Evolutionary conservation across 495 filamentous ascomycete genomes (phyloP).

Genomic region (Aspergillus cristatus): DNA sequence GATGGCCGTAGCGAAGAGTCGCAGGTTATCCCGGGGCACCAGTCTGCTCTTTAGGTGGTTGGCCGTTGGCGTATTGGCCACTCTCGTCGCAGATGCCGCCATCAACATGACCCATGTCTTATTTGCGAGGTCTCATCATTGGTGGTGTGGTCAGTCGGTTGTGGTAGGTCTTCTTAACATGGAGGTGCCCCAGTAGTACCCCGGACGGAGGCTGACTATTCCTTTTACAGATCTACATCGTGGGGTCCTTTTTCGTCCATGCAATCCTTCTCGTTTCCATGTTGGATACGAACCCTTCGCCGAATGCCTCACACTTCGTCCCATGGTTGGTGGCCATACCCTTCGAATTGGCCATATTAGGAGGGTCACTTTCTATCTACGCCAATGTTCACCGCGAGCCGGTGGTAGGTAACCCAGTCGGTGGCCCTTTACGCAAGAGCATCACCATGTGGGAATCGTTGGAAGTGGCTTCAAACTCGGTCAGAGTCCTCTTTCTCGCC

Average conservation of each 20-base stretch:
- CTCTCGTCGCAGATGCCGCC: slow-evolving; percentile 63
- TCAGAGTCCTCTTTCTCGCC: slow-evolving; percentile 52
- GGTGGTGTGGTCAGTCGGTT: slow-evolving; percentile 85
- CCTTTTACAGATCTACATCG: slow-evolving; percentile 60
- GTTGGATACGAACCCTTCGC: slow-evolving; percentile 67
- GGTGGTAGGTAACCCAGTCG: slow-evolving; percentile 43
- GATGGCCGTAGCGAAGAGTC: slow-evolving; percentile 20
- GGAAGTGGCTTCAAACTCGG: slow-evolving; percentile 48
- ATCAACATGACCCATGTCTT: slow-evolving; percentile 74
- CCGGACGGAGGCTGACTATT: slow-evolving; percentile 8
- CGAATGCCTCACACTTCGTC: slow-evolving; percentile 60
- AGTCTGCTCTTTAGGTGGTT: slow-evolving; percentile 68
- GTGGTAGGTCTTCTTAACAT: slow-evolving; percentile 53
- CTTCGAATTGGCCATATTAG: slow-evolving; percentile 60
- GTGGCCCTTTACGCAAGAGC: slow-evolving; percentile 32
- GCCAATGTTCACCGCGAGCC: slow-evolving; percentile 50
- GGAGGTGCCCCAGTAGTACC: background rate
- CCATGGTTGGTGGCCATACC: slow-evolving; percentile 62
- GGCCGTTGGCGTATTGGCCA: slow-evolving; percentile 54
- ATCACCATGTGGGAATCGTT: slow-evolving; percentile 58
- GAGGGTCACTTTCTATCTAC: slow-evolving; percentile 53
- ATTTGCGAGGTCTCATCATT: slow-evolving; percentile 51
- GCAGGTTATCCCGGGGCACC: slow-evolving; percentile 46
- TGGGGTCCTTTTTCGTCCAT: slow-evolving; percentile 70
- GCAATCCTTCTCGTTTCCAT: slow-evolving; percentile 66